Percentiles rank a stretch among this genome's conserved stretches.
These are phyloP conservation scores for Prunus mira DNA, from an alignment of 306 rosid genomes.

Conservation along the genomic window DNA sequence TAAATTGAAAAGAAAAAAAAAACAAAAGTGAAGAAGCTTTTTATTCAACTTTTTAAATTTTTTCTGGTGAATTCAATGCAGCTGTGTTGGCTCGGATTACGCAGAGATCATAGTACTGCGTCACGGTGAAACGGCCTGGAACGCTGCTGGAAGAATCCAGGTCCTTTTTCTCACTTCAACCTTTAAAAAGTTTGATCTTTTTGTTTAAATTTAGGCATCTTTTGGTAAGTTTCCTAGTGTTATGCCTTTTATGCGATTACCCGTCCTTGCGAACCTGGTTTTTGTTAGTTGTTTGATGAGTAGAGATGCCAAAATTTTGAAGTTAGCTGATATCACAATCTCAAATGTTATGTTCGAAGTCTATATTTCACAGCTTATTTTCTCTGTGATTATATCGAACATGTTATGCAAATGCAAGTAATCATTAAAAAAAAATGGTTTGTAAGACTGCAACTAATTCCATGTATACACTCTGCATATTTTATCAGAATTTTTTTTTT, in stretches of 20 bases:
- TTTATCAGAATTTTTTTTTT: neutral
- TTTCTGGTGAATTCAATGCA: constrained; percentile 20
- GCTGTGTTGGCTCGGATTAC: constrained; percentile 40
- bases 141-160: constrained; percentile 73
- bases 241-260: neutral
- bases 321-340: neutral
- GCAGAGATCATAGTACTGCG: constrained; percentile 81
- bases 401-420: neutral
- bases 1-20: neutral
- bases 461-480: neutral
- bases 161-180: constrained; percentile 33
- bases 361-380: neutral
- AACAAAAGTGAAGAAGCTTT: neutral
- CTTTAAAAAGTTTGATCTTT: neutral
- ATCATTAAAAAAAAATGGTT: neutral
- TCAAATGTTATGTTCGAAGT: neutral
- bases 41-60: neutral
- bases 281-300: neutral
- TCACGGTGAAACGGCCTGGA: constrained; percentile 95
- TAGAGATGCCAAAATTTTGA: neutral
- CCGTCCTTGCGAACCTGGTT: neutral
- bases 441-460: neutral
- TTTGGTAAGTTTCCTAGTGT: neutral
- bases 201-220: neutral
- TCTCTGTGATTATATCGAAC: neutral